phyloP scores from a whole-genome alignment of 192 early-diverging fungal genomes.

The Dissophora globulifera region DNA sequence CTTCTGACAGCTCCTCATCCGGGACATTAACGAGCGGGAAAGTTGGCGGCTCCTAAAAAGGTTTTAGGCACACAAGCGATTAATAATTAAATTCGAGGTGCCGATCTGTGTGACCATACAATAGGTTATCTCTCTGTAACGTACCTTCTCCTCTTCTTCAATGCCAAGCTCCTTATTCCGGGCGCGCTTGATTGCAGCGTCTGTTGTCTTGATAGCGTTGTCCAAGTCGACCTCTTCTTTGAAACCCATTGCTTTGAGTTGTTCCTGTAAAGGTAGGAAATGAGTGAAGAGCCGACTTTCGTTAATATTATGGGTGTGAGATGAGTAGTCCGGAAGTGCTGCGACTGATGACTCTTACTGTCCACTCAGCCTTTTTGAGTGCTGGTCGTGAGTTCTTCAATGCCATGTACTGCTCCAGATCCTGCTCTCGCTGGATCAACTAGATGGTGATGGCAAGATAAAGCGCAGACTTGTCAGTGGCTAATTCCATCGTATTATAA shows the following conservation, averaged over 20 bases:
- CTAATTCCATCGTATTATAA: too few species aligned
- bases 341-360: too few species aligned
- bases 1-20: constrained; percentile 81
- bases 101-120: not conserved
- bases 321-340: too few species aligned
- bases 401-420: constrained; percentile 67
- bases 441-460: constrained; percentile 1
- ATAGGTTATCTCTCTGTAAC: not conserved
- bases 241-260: constrained; percentile 71
- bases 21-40: constrained; percentile 82
- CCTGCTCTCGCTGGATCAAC: constrained; percentile 74
- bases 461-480: too few species aligned
- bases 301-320: too few species aligned
- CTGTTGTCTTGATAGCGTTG: constrained; percentile 74
- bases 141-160: constrained; percentile 74
- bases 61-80: not conserved
- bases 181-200: constrained; percentile 73
- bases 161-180: constrained; percentile 85
- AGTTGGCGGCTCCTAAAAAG: constrained; percentile 68
- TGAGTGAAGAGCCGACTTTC: too few species aligned
- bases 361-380: constrained; percentile 62
- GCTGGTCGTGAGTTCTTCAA: constrained; percentile 58
- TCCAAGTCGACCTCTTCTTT: constrained; percentile 79
- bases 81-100: not conserved
- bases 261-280: constrained; percentile 26